These are phyloP conservation scores for Tricholoma matsutake DNA, from an alignment of 768 basidiomycete genomes.

Conservation along the genomic window DNA sequence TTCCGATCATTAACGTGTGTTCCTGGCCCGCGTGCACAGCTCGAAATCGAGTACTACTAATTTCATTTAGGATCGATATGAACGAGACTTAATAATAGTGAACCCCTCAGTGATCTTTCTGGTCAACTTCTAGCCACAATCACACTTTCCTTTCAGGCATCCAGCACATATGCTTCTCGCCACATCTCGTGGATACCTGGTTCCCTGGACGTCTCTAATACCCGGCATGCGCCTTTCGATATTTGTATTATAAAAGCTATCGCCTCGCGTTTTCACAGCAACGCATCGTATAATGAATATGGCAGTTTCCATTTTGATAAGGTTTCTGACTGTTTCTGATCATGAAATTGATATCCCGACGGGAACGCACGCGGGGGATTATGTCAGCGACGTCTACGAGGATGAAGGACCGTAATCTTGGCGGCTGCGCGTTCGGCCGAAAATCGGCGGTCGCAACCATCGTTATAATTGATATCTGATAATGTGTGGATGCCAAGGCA, in stretches of 20 bases:
- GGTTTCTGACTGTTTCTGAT: too few species aligned
- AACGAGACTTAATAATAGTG: slow-evolving; percentile 11
- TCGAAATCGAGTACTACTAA: slow-evolving; percentile 86
- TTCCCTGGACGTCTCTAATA: neutral
- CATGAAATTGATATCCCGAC: too few species aligned
- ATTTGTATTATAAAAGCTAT: neutral
- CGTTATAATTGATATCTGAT: too few species aligned
- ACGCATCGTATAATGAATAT: too few species aligned
- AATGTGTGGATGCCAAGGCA: too few species aligned
- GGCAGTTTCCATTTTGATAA: too few species aligned
- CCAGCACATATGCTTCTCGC: neutral
- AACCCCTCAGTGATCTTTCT: slow-evolving; percentile 17
- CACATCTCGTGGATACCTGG: neutral
- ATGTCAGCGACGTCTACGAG: too few species aligned
- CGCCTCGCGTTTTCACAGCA: neutral
- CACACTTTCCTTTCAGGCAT: too few species aligned
- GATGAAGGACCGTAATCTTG: too few species aligned
- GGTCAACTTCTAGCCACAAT: neutral
- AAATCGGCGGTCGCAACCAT: too few species aligned
- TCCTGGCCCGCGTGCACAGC: slow-evolving; percentile 39
- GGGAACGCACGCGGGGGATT: too few species aligned
- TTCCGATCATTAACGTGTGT: slow-evolving; percentile 9
- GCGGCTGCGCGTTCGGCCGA: too few species aligned
- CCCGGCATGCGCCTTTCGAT: neutral
- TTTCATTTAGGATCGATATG: slow-evolving; percentile 4